Conservation (phyloP, 2,329 filamentous ascomycete species). For the Ceratocystis smalleyi region DNA sequence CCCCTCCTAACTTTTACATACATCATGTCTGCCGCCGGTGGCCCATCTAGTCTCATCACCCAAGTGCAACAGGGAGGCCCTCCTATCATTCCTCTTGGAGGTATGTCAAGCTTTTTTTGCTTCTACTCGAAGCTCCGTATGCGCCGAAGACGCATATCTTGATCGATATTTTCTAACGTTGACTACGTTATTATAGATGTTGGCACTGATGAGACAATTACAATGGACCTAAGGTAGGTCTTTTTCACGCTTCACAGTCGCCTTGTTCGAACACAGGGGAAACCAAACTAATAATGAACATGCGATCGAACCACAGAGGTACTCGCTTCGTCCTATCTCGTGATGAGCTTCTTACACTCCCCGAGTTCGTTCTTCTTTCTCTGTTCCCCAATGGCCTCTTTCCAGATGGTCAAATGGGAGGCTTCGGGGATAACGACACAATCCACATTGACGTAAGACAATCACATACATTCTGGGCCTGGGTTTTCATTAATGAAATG, state of each 20-base stretch:
- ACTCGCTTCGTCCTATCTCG: conserved; percentile 85
- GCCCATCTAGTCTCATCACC: conserved; percentile 95
- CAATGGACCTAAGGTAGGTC: conserved; percentile 93
- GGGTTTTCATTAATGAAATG: neutral
- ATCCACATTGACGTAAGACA: conserved; percentile 90
- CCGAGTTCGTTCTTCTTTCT: conserved; percentile 94
- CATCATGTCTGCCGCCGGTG: conserved; percentile 95
- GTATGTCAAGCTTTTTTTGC: conserved; percentile 31
- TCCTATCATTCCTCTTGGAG: conserved; percentile 77
- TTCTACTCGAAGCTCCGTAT: neutral
- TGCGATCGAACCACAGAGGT: conserved; percentile 41
- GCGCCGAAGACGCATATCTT: neutral
- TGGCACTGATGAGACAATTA: conserved; percentile 83
- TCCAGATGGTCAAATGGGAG: conserved; percentile 88
- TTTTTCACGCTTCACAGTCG: neutral
- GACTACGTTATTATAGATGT: conserved; percentile 39
- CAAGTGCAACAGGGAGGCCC: conserved; percentile 92
- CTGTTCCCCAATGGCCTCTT: conserved; percentile 97
- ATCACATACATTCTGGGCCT: conserved; percentile 6
- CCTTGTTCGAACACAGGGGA: neutral
- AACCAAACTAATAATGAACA: no score
- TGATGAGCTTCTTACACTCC: conserved; percentile 86
- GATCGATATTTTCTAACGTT: conserved; percentile 17
- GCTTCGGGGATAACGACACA: conserved; percentile 80
- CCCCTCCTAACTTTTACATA: conserved; percentile 86